phyloP scores from a whole-genome alignment of 2,329 filamentous ascomycete species.

The Scortechinia acanthostroma region DNA sequence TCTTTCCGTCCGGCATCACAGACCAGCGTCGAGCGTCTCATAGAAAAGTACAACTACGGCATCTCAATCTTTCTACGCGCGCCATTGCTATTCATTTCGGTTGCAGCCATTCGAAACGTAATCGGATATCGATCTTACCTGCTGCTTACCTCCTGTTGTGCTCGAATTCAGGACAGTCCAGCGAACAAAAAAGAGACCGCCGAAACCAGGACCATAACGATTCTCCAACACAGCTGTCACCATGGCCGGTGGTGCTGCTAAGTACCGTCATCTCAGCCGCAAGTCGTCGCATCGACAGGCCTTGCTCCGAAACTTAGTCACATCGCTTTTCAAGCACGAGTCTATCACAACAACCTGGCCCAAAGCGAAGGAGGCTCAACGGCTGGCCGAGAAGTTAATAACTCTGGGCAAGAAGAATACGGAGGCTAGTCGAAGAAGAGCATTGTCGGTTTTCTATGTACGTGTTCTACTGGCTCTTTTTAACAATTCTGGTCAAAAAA shows the following conservation, averaged over 20 bases:
- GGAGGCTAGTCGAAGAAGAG: constrained; percentile 67
- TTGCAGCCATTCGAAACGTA: too few species aligned
- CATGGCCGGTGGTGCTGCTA: constrained; percentile 82
- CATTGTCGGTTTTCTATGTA: constrained; percentile 82
- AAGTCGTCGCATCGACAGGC: constrained; percentile 82
- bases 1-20: too few species aligned
- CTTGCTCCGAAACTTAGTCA: constrained; percentile 89
- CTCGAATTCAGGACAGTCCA: too few species aligned
- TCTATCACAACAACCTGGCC: constrained; percentile 89
- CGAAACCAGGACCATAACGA: too few species aligned
- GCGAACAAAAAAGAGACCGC: too few species aligned
- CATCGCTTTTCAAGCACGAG: constrained; percentile 87
- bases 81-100: too few species aligned
- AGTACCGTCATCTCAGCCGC: constrained; percentile 83
- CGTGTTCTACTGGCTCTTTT: constrained; percentile 27
- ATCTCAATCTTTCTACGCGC: too few species aligned
- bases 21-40: too few species aligned
- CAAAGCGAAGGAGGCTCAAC: constrained; percentile 95
- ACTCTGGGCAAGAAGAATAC: constrained; percentile 91
- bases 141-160: too few species aligned
- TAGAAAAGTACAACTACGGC: too few species aligned
- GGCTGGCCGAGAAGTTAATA: constrained; percentile 87
- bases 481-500: neutral
- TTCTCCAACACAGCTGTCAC: too few species aligned
- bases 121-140: too few species aligned